Evolutionary conservation across 345 rosid genomes (phyloP).

Genomic region (Chamaenerion angustifolium): DNA sequence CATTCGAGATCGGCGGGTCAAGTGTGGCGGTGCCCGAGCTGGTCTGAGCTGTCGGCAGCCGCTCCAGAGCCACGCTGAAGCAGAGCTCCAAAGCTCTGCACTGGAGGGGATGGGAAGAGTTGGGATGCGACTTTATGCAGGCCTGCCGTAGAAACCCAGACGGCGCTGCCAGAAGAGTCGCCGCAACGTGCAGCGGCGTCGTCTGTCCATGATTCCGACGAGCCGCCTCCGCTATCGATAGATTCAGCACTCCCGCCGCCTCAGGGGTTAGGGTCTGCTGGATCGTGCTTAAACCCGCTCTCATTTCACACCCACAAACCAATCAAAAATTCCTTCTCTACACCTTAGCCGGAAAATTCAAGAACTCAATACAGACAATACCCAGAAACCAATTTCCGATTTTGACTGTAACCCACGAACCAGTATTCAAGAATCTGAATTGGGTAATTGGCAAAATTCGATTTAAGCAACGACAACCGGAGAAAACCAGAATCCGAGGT

Average conservation of each 20-base stretch:
- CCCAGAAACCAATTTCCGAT: background rate
- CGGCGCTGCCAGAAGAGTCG: conserved; percentile 57
- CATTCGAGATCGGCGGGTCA: too few species aligned
- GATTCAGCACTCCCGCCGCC: conserved; percentile 77
- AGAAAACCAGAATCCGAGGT: too few species aligned
- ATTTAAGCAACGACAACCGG: too few species aligned
- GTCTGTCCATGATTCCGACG: conserved; percentile 87
- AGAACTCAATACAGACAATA: background rate
- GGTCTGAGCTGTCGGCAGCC: conserved; percentile 51
- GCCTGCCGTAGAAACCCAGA: conserved; percentile 80
- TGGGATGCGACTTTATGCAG: conserved; percentile 85
- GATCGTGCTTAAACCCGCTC: conserved; percentile 79
- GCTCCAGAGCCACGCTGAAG: conserved; percentile 80
- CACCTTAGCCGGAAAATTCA: background rate
- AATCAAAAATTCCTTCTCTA: conserved; percentile 7
- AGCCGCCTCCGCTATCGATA: conserved; percentile 65
- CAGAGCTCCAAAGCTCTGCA: conserved; percentile 91
- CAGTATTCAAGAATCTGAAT: too few species aligned
- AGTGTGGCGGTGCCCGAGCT: conserved; percentile 1
- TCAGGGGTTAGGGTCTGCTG: conserved; percentile 91
- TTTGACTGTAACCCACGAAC: background rate
- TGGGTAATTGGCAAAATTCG: too few species aligned
- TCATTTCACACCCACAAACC: conserved; percentile 33
- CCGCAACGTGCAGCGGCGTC: conserved; percentile 83
- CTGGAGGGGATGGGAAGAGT: conserved; percentile 87